phyloP scores from a whole-genome alignment of 1,284 basidiomycete genomes.

The Pascua sp. region DNA sequence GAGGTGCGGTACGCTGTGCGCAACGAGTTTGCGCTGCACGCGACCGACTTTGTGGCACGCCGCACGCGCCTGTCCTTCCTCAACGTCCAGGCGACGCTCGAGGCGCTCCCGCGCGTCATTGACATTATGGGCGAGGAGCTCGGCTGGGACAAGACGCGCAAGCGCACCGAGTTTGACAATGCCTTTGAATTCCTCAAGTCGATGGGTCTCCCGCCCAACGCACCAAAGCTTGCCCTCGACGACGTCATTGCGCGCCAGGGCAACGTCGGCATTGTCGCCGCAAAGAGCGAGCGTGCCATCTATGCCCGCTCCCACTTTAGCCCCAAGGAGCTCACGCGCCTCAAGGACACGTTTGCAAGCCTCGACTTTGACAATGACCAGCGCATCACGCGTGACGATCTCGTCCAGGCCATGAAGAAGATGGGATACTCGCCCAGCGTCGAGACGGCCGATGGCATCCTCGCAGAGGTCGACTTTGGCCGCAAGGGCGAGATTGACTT shows the following conservation, averaged over 20 bases:
- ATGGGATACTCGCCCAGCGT: slow-evolving; percentile 41
- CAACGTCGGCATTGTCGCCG: slow-evolving; percentile 32
- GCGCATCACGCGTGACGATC: slow-evolving; percentile 43
- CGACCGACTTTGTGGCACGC: slow-evolving; percentile 87
- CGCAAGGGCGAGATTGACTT: slow-evolving; percentile 60
- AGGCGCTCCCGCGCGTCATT: slow-evolving; percentile 78
- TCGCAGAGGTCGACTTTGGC: slow-evolving; percentile 69
- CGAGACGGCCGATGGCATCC: slow-evolving; percentile 65
- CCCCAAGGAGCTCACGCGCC: slow-evolving; percentile 62
- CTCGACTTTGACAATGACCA: slow-evolving; percentile 50
- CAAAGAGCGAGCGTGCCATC: slow-evolving; percentile 44
- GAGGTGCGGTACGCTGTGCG: slow-evolving; percentile 88
- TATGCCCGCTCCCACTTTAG: slow-evolving; percentile 65
- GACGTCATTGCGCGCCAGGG: slow-evolving; percentile 38
- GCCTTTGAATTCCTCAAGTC: slow-evolving; percentile 65
- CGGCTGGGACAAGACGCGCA: slow-evolving; percentile 64
- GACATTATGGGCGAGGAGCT: slow-evolving; percentile 88
- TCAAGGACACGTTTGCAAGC: slow-evolving; percentile 59
- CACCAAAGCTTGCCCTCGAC: slow-evolving; percentile 36
- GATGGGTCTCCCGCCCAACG: slow-evolving; percentile 68
- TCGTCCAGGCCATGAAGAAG: slow-evolving; percentile 44
- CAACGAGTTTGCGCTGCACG: slow-evolving; percentile 86
- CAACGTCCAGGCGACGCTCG: slow-evolving; percentile 80
- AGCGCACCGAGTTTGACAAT: slow-evolving; percentile 60
- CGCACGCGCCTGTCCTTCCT: slow-evolving; percentile 89